Evolutionary conservation across 2,329 filamentous ascomycete genomes (phyloP).

Genomic region (Penicillium rolfsii): DNA sequence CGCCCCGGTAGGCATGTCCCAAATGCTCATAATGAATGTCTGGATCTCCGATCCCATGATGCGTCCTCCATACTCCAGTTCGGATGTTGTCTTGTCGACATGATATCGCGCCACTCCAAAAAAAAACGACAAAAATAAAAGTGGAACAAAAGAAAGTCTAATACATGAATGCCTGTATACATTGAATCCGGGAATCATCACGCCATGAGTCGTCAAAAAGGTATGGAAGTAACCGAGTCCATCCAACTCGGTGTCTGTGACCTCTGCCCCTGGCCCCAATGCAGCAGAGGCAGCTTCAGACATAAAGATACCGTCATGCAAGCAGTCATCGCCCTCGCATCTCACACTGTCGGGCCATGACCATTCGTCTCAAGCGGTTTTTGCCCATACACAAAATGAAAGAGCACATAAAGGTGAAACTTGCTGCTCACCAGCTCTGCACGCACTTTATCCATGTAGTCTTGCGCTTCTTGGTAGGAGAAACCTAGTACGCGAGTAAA

Average conservation of each 20-base stretch:
- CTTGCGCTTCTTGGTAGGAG: constrained; percentile 36
- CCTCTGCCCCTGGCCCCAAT: too few relatives aligned
- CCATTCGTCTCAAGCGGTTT: constrained; percentile 28
- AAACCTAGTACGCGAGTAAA: constrained; percentile 44
- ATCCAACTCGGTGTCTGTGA: background rate
- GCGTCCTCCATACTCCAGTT: background rate
- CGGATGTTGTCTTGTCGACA: constrained; percentile 5
- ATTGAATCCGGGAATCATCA: constrained; percentile 19
- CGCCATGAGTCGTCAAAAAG: constrained; percentile 17
- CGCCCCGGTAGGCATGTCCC: background rate
- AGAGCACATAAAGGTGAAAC: constrained; percentile 36
- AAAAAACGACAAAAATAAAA: background rate
- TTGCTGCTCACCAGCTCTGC: constrained; percentile 30
- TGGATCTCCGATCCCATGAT: background rate
- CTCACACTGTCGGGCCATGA: constrained; percentile 5
- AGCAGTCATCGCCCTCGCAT: background rate
- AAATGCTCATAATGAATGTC: background rate
- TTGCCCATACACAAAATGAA: constrained; percentile 41
- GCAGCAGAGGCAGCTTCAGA: too few relatives aligned
- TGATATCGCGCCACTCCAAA: background rate
- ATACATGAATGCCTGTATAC: constrained; percentile 16
- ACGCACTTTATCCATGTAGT: constrained; percentile 35
- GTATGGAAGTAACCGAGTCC: background rate
- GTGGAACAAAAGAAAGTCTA: constrained; percentile 5
- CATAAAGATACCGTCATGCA: background rate